These are phyloP conservation scores for Suhomyces ambrosiae DNA, from an alignment of 1,139 yeast genomes.

Conservation along the genomic window DNA sequence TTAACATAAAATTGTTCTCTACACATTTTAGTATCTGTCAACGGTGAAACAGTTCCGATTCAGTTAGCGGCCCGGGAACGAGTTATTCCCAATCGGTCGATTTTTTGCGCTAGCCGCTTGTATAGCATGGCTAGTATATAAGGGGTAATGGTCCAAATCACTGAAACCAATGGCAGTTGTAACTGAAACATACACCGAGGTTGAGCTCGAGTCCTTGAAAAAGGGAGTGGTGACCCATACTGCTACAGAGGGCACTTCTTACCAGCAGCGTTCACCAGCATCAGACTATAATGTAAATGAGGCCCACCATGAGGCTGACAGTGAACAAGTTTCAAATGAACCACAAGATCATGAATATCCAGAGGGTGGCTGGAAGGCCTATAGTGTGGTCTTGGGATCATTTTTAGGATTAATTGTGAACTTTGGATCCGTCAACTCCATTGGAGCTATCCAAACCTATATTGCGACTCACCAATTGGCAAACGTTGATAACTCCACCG, in stretches of 20 bases:
- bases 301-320: neutral
- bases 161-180: neutral
- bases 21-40: too few species aligned
- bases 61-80: neutral
- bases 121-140: too few species aligned
- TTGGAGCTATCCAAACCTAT: slow-evolving; percentile 43
- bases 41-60: neutral
- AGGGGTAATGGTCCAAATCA: too few species aligned
- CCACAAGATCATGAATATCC: slow-evolving; percentile 17
- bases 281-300: neutral
- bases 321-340: neutral
- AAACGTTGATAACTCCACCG: slow-evolving; percentile 19
- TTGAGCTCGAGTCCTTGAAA: neutral
- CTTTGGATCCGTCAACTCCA: slow-evolving; percentile 36
- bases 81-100: too few species aligned
- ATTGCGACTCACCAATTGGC: slow-evolving; percentile 36
- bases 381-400: slow-evolving; percentile 37
- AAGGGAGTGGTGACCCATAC: neutral
- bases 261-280: neutral
- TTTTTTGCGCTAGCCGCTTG: too few species aligned
- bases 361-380: slow-evolving; percentile 36
- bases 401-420: slow-evolving; percentile 35
- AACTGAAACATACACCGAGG: neutral
- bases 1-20: too few species aligned
- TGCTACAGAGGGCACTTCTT: neutral